A percentile compares a stretch with the other conserved stretches of the same genome.
phyloP scores from a whole-genome alignment of 2,329 filamentous ascomycete species.

The Arthrobotrys musiformis region DNA sequence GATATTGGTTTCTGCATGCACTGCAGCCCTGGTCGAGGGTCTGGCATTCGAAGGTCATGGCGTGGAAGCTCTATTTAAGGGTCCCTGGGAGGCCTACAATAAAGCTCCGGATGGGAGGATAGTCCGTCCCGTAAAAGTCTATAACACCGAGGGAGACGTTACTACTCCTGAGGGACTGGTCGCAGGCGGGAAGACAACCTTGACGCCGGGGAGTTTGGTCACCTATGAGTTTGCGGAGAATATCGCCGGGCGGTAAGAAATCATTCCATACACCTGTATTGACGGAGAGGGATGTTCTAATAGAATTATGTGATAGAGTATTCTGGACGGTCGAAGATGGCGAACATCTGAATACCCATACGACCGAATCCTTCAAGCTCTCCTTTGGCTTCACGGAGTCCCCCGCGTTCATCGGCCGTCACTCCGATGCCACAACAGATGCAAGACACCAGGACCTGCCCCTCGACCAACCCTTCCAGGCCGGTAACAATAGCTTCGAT shows the following conservation, averaged over 20 bases:
- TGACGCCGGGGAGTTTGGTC: slow-evolving; percentile 61
- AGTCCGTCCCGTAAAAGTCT: slow-evolving; percentile 62
- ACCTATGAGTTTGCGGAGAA: slow-evolving; percentile 64
- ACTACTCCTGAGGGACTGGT: slow-evolving; percentile 58
- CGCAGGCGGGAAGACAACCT: slow-evolving; percentile 57
- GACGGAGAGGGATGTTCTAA: slow-evolving; percentile 25
- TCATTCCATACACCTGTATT: background rate
- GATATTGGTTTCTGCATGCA: slow-evolving; percentile 27
- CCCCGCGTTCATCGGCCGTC: slow-evolving; percentile 61
- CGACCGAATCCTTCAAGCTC: slow-evolving; percentile 55
- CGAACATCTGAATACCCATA: slow-evolving; percentile 8
- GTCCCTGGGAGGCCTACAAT: slow-evolving; percentile 63
- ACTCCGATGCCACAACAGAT: slow-evolving; percentile 62
- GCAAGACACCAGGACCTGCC: slow-evolving; percentile 60
- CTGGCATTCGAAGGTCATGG: slow-evolving; percentile 45
- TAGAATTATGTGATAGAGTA: slow-evolving; percentile 58
- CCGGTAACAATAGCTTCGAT: slow-evolving; percentile 61
- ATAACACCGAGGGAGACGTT: slow-evolving; percentile 60
- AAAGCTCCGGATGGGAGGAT: slow-evolving; percentile 62
- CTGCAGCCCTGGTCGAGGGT: slow-evolving; percentile 44
- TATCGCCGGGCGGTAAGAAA: slow-evolving; percentile 63
- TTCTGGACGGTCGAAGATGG: slow-evolving; percentile 35
- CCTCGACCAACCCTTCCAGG: slow-evolving; percentile 60
- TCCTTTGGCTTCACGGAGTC: slow-evolving; percentile 63
- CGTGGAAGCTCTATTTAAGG: slow-evolving; percentile 61